Percentiles rank a stretch among this genome's conserved stretches.
phyloP scores from a whole-genome alignment of 1,139 yeast species.

The Magnusiomyces tetraspermus region DNA sequence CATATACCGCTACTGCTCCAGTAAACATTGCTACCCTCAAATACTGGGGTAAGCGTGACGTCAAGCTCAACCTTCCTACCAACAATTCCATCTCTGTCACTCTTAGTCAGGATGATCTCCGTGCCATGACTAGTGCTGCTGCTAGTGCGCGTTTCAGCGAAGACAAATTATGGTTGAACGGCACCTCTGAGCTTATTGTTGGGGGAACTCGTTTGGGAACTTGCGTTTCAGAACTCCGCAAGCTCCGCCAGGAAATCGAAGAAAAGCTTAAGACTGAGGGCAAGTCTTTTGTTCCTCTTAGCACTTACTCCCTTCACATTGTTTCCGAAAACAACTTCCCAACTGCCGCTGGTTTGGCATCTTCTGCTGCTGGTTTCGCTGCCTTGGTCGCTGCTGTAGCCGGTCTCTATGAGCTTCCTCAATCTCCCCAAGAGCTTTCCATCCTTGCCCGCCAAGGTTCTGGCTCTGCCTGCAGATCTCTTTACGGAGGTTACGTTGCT shows the following conservation, averaged over 20 bases:
- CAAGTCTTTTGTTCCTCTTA: constrained; percentile 49
- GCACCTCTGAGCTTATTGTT: constrained; percentile 51
- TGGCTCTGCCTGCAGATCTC: constrained; percentile 94
- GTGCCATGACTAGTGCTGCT: constrained; percentile 85
- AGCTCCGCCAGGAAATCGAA: constrained; percentile 31
- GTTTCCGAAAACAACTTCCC: constrained; percentile 96
- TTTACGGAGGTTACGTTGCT: constrained; percentile 95
- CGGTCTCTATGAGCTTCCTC: constrained; percentile 68
- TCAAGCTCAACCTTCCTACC: constrained; percentile 78
- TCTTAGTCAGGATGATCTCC: constrained; percentile 75
- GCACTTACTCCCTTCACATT: constrained; percentile 61
- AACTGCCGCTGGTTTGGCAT: constrained; percentile 96
- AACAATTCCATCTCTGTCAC: constrained; percentile 94
- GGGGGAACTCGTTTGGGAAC: constrained; percentile 63
- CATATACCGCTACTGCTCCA: constrained; percentile 89
- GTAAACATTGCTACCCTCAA: constrained; percentile 95
- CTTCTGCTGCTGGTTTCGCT: constrained; percentile 97
- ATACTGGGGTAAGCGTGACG: constrained; percentile 98
- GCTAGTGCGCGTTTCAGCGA: constrained; percentile 47
- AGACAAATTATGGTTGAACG: constrained; percentile 80
- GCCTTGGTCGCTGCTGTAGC: constrained; percentile 88
- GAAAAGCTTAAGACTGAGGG: constrained; percentile 18
- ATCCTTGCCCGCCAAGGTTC: constrained; percentile 96
- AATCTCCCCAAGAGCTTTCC: constrained; percentile 72
- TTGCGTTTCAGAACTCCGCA: constrained; percentile 67